Evolutionary conservation across 148 eudicot species (phyloP), one percentile per base, ranked within the genome.

Genomic region (Amaranthus cruentus): DNA sequence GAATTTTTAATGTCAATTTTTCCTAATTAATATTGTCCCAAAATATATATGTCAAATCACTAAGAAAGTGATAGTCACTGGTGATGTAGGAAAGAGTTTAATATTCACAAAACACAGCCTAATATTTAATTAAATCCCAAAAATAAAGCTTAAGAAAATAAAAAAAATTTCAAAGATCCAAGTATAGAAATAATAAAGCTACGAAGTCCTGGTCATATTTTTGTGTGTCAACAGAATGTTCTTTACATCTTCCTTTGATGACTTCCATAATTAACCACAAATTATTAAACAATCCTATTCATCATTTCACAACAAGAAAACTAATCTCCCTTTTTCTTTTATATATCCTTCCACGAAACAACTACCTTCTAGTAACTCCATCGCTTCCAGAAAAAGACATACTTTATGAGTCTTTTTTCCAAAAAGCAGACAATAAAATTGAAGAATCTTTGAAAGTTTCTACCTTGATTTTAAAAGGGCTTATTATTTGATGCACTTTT

Each of bases 271-370:
- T 15, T 63, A 64, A 18, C 38, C 38, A 38, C 62, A 5, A 60
- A 60, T 60, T 44, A 13, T 47, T 42, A n/a, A 48, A 3, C 68
- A 6, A 2, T 43, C 48, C 14, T 10, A 6, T 58, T 70, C 67
- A 44, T 69, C 73, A 69, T 10, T 18, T 60, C 62, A 70, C 72
- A 65, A 2, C 7, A 51, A 18, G 4, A 48, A 18, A 47, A 51
- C 14, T 64, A 14, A 54, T 59, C 15, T 62, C 18, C 53, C 66
- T 12, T 79, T 67, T 44, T 47, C 73, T 44, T 55, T 54, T 51
- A 42, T 51, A 71, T 60, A 56, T 60, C 73, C 63, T 80, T 80
- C 83, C 68, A 71, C 57, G 80, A 73, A 76, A 70, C 71, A 11
- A 47, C 80, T 73, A 62, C 50, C 74, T 78, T 78, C 81, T 78